These are phyloP conservation scores for Inga leiocalycina DNA, from an alignment of 306 rosid species.

Conservation along the genomic window DNA sequence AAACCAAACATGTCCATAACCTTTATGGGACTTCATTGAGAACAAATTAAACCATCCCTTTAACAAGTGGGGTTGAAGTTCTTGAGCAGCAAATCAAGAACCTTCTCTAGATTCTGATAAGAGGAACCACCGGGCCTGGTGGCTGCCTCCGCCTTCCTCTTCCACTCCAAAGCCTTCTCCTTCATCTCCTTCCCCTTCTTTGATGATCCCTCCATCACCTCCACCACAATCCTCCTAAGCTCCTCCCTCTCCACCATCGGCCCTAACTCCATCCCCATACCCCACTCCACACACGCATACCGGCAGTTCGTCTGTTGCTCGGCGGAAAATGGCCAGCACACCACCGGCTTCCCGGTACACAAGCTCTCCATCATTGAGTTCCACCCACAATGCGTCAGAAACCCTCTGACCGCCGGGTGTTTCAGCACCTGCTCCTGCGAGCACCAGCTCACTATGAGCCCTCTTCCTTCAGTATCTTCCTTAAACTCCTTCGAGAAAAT, in stretches of 20 bases:
- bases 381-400: slow-evolving; percentile 24
- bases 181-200: slow-evolving; percentile 13
- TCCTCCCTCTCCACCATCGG: neutral
- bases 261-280: slow-evolving; percentile 8
- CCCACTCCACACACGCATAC: slow-evolving; percentile 36
- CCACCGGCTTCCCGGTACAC: slow-evolving; percentile 19
- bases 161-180: slow-evolving; percentile 23
- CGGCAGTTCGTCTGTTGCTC: slow-evolving; percentile 31
- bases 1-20: too few relatives aligned
- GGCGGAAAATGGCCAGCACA: slow-evolving; percentile 36
- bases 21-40: neutral
- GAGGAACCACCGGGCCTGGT: slow-evolving; percentile 10
- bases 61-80: neutral
- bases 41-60: neutral
- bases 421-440: slow-evolving; percentile 29
- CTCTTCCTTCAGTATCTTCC: slow-evolving; percentile 5
- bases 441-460: slow-evolving; percentile 32
- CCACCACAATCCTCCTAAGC: slow-evolving; percentile 4
- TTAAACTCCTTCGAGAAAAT: slow-evolving; percentile 14
- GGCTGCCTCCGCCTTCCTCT: slow-evolving; percentile 19
- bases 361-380: slow-evolving; percentile 20
- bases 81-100: neutral
- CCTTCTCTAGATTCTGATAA: neutral
- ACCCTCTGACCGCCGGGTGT: slow-evolving; percentile 19
- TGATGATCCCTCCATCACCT: neutral